Base-by-base conservation (phyloP, 1,284 basidiomycete species). In the Xerocomus nothofagi region DNA sequence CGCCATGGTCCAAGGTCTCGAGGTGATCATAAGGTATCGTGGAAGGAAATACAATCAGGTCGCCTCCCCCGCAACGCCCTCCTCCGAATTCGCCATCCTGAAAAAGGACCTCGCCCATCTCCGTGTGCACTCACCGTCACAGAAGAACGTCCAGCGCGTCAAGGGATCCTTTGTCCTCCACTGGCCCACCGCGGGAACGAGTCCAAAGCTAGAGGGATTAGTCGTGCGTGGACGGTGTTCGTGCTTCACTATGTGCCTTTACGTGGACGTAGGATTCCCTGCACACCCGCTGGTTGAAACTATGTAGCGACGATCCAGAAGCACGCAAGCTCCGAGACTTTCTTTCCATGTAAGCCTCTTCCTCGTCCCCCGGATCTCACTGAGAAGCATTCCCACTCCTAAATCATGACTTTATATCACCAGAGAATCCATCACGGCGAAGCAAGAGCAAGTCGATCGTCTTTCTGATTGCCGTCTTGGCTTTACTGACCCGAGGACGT, bases 31-130 rank as follows among this genome's bases (percentile, higher is more conserved):
- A 50, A 51, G 47, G 17, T 67, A 66, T 42, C 44, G 44, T 7
- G 60, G 62, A 14, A 17, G 21, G 4, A 63, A 63, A 42, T 33
- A 44, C 45, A 3, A 33, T 30, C 45, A 44, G 5, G 51, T 62
- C 38, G 49, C 51, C 31, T 46, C 49, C 3, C 55, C 57, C 5
- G 15, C 42, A 0, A 52, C 57, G 6, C 0, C 34, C 2, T 63
- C 63, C 6, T 51, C 61, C n/a, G 62, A 36, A 30, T 53, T 65
- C 31, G 62, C 57, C 45, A 66, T 66, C 34, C 44, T 62, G 38
- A 62, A 63, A 48, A 66, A 50, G 34, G 61, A 62, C 44, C 63
- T 62, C 20, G 49, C 49, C 23, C 51, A 58, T 33, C 61, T 62
- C 32, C 60, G 61, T 32, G 63, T 65, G 1, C 61, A 62, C 39